These are phyloP conservation scores for Globisporangium irregulare DNA, from an alignment of 352 stramenopile genomes.

Conservation along the genomic window DNA sequence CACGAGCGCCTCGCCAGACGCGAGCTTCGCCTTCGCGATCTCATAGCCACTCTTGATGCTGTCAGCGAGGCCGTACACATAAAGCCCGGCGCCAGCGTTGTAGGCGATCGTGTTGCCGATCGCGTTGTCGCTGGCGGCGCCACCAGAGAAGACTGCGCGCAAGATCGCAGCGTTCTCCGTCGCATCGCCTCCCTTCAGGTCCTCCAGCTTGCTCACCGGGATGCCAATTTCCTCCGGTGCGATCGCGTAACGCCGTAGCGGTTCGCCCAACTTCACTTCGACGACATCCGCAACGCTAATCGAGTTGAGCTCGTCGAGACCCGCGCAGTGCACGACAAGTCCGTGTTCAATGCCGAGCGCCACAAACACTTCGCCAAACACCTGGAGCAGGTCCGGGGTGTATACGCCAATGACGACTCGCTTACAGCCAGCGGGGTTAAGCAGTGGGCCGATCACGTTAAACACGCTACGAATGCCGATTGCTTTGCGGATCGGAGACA, in stretches of 20 bases:
- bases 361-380: constrained; percentile 83
- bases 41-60: constrained; percentile 88
- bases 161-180: constrained; percentile 95
- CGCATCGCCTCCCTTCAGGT: constrained; percentile 95
- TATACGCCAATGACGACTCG: constrained; percentile 99
- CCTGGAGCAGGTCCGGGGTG: constrained; percentile 87
- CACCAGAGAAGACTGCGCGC: constrained; percentile 70
- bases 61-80: constrained; percentile 94
- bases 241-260: constrained; percentile 46
- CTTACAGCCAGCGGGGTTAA: constrained; percentile 95
- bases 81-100: constrained; percentile 97
- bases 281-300: constrained; percentile 88
- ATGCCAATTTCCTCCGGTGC: constrained; percentile 83
- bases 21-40: constrained; percentile 72
- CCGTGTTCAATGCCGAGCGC: constrained; percentile 95
- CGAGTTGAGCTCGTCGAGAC: constrained; percentile 98
- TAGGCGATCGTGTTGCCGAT: constrained; percentile 97
- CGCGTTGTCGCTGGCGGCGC: constrained; percentile 89
- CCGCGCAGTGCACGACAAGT: constrained; percentile 97
- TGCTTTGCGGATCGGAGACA: constrained; percentile 94
- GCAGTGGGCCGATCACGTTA: constrained; percentile 98
- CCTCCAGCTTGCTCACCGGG: constrained; percentile 86
- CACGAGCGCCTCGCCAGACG: constrained; percentile 53
- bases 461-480: constrained; percentile 96
- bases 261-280: constrained; percentile 56